Percentiles rank a stretch among this genome's conserved stretches.
Conservation (phyloP, 2,329 filamentous ascomycete genomes). For the Aureobasidium sp. region DNA sequence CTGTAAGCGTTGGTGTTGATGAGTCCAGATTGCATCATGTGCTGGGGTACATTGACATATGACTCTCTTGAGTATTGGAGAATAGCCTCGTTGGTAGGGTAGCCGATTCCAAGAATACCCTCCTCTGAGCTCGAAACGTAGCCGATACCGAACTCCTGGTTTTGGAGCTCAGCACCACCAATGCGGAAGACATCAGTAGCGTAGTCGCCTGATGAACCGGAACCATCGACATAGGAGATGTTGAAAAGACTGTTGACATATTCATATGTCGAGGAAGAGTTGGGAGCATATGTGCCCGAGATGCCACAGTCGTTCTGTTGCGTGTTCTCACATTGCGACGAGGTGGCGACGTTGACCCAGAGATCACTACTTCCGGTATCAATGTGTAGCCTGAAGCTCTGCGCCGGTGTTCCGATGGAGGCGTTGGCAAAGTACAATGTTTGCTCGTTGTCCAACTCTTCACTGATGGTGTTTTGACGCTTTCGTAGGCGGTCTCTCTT, state of each 20-base stretch:
- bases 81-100: conserved; percentile 68
- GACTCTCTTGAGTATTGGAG: conserved; percentile 45
- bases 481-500: conserved; percentile 38
- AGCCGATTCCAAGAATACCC: conserved; percentile 81
- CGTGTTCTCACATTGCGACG: conserved; percentile 46
- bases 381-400: conserved; percentile 48
- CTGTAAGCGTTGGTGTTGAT: conserved; percentile 61
- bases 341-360: conserved; percentile 58
- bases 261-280: conserved; percentile 65
- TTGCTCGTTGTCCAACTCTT: conserved; percentile 48
- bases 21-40: conserved; percentile 52
- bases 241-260: conserved; percentile 72
- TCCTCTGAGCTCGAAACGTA: conserved; percentile 52
- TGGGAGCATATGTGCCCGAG: conserved; percentile 60
- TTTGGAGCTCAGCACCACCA: conserved; percentile 43
- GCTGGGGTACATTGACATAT: conserved; percentile 56
- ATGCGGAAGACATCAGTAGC: conserved; percentile 63
- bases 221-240: conserved; percentile 80
- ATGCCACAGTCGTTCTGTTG: conserved; percentile 43
- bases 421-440: conserved; percentile 53
- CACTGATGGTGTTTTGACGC: conserved; percentile 35
- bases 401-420: conserved; percentile 48
- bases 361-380: conserved; percentile 57
- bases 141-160: conserved; percentile 65
- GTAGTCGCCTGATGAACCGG: conserved; percentile 70